phyloP scores from a whole-genome alignment of 441 rosid species.

The Populus hybrid region DNA sequence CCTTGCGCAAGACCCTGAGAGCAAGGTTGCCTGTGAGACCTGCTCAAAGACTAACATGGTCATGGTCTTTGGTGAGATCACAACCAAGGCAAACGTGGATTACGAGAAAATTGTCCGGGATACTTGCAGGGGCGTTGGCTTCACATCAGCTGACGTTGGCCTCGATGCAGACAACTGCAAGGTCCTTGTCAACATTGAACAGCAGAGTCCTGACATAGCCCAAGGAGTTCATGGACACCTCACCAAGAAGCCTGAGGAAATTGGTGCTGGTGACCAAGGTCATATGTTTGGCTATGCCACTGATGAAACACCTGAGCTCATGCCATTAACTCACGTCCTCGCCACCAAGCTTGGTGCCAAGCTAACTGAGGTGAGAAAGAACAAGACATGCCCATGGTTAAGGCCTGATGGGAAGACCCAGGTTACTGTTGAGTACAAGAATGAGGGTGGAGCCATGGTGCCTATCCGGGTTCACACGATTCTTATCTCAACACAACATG shows the following conservation, averaged over 20 bases:
- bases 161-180: conserved; percentile 76
- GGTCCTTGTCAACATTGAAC: conserved; percentile 76
- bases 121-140: conserved; percentile 73
- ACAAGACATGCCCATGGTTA: conserved; percentile 71
- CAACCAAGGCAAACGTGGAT: conserved; percentile 63
- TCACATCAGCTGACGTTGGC: conserved; percentile 66
- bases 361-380: conserved; percentile 81
- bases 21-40: conserved; percentile 88
- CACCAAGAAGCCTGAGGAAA: conserved; percentile 74
- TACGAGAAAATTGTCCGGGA: conserved; percentile 77
- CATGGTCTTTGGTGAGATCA: conserved; percentile 86
- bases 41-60: conserved; percentile 90
- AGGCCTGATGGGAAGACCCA: conserved; percentile 88
- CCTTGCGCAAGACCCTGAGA: conserved; percentile 76
- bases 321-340: conserved; percentile 77
- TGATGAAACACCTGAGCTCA: conserved; percentile 71
- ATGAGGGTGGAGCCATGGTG: conserved; percentile 68
- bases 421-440: conserved; percentile 70
- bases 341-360: conserved; percentile 81
- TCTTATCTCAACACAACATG: conserved; percentile 81
- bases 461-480: conserved; percentile 70
- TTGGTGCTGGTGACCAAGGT: conserved; percentile 86
- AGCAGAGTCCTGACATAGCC: conserved; percentile 81
- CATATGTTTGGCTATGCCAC: conserved; percentile 84
- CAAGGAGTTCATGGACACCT: conserved; percentile 84